Percentiles rank a stretch among this genome's conserved stretches.
phyloP scores from a whole-genome alignment of 495 filamentous ascomycete genomes.

The Lophiostoma macrostomum region DNA sequence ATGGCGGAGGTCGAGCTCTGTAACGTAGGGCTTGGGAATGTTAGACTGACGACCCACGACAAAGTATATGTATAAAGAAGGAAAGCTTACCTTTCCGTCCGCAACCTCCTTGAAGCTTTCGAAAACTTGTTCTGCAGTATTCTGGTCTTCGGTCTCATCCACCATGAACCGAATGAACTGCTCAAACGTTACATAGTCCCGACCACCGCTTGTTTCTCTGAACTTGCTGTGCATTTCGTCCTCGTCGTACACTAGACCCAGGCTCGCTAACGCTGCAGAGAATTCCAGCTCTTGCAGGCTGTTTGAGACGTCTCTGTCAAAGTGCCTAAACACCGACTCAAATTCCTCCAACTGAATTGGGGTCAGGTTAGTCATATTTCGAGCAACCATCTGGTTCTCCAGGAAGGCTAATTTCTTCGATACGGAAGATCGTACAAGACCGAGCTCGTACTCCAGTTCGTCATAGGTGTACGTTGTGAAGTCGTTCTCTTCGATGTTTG shows the following conservation, averaged over 20 bases:
- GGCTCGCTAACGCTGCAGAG: conserved; percentile 84
- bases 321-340: conserved; percentile 95
- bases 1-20: conserved; percentile 92
- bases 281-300: conserved; percentile 93
- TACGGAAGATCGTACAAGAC: conserved; percentile 83
- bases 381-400: conserved; percentile 94
- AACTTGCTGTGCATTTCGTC: conserved; percentile 95
- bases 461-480: conserved; percentile 98
- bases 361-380: conserved; percentile 97
- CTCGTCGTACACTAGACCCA: conserved; percentile 92
- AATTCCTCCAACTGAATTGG: conserved; percentile 98
- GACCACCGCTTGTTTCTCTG: conserved; percentile 68
- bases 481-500: conserved; percentile 98
- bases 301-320: conserved; percentile 90
- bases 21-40: conserved; percentile 74
- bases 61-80: no score
- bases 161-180: conserved; percentile 99
- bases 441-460: conserved; percentile 90
- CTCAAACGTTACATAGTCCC: conserved; percentile 84
- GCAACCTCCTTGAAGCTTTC: conserved; percentile 96
- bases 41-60: no score
- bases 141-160: conserved; percentile 95
- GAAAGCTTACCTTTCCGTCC: conserved; percentile 81
- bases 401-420: conserved; percentile 94
- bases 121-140: conserved; percentile 95